phyloP scores from a whole-genome alignment of 228 moss, liverwort and hornwort genomes.

The Sphagnum magellanicum region DNA sequence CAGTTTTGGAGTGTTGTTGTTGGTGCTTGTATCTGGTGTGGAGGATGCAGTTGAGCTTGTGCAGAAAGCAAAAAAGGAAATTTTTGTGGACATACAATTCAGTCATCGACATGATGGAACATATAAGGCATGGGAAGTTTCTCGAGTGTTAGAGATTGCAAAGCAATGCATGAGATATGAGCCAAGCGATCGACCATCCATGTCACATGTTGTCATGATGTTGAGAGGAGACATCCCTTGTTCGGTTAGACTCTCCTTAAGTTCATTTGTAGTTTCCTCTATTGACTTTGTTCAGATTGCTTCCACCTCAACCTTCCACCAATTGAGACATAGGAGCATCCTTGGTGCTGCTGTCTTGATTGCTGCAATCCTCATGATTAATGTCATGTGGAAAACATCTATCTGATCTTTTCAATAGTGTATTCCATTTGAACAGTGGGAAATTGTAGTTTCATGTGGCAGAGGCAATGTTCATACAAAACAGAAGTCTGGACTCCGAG shows the following conservation, averaged over 20 bases:
- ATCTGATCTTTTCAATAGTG: no score
- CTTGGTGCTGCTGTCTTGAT: no score
- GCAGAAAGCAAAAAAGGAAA: neutral
- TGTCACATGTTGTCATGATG: neutral
- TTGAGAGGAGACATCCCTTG: neutral
- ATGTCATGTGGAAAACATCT: no score
- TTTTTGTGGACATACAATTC: neutral
- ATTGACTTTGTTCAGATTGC: no score
- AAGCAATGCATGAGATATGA: neutral
- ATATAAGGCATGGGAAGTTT: neutral
- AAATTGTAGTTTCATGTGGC: no score
- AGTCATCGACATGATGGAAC: neutral
- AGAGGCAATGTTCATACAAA: no score
- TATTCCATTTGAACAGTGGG: no score
- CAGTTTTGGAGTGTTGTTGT: conserved; percentile 17
- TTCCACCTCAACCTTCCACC: no score
- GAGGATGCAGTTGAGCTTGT: neutral
- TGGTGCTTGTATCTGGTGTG: conserved; percentile 4
- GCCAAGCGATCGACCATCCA: neutral
- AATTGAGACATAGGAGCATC: no score
- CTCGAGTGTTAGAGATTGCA: neutral
- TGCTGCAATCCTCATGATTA: no score
- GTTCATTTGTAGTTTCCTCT: no score
- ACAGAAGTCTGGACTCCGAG: no score
- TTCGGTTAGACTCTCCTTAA: neutral